Evolutionary conservation across 2,329 filamentous ascomycete genomes (phyloP).

Genomic region (Aspergillus neoniger): DNA sequence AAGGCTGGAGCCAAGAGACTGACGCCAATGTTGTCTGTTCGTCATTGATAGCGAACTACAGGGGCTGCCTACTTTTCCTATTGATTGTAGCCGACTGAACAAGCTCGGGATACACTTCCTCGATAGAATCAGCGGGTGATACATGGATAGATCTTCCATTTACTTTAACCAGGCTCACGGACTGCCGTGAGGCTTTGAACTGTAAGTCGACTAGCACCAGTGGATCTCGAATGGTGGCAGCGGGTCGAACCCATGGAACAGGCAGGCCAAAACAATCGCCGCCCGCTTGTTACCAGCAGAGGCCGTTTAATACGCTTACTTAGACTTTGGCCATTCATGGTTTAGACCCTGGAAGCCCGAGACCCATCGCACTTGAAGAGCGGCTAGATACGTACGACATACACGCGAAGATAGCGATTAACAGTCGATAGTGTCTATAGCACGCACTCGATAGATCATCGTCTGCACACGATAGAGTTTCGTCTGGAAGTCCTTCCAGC

Average conservation of each 20-base stretch:
- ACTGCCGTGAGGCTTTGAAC: background rate
- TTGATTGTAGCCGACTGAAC: background rate
- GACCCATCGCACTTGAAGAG: background rate
- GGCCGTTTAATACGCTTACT: slow-evolving; percentile 1
- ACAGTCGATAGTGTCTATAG: background rate
- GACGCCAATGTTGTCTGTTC: background rate
- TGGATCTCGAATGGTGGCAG: slow-evolving; percentile 3
- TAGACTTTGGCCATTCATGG: slow-evolving; percentile 8
- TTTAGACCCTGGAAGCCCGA: background rate
- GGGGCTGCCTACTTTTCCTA: background rate
- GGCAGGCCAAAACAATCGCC: background rate
- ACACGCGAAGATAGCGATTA: background rate
- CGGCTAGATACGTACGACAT: background rate
- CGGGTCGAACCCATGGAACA: slow-evolving; percentile 7
- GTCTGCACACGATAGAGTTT: slow-evolving; percentile 5
- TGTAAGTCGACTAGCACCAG: background rate
- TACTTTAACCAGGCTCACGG: background rate
- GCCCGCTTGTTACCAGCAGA: background rate
- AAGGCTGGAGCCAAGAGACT: background rate
- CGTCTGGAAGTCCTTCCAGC: background rate
- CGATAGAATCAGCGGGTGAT: background rate
- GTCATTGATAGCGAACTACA: background rate
- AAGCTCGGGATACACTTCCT: background rate
- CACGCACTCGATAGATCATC: slow-evolving; percentile 4
- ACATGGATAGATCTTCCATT: background rate